A percentile compares a stretch with the other conserved stretches of the same genome.
These are phyloP conservation scores for Quercus parvula DNA, from an alignment of 306 rosid genomes.

Conservation along the genomic window DNA sequence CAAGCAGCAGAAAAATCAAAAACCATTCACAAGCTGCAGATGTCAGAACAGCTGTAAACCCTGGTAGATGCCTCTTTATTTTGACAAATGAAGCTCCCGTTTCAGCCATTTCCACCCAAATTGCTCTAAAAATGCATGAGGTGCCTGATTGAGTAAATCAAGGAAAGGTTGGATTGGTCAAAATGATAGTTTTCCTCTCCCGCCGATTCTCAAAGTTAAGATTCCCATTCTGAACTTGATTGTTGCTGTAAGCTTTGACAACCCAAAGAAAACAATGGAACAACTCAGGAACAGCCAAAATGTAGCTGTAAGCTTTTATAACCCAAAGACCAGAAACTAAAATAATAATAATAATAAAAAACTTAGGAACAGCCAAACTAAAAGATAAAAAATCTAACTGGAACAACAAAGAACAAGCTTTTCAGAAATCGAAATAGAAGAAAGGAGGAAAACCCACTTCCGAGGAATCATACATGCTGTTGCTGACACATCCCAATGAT, in stretches of 20 bases:
- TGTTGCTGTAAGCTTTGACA: neutral
- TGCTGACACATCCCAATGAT: conserved; percentile 3
- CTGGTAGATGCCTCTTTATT: conserved; percentile 37
- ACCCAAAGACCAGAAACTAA: conserved; percentile 16
- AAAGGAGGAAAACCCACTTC: neutral
- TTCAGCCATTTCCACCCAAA: conserved; percentile 46
- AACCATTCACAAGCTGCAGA: conserved; percentile 90
- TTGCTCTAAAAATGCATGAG: conserved; percentile 30
- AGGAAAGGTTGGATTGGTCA: conserved; percentile 7
- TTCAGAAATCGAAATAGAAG: neutral
- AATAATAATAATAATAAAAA: conserved; percentile 6
- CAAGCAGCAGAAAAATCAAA: conserved; percentile 67
- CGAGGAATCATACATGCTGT: neutral
- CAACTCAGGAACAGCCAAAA: conserved; percentile 10
- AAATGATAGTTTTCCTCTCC: conserved; percentile 24
- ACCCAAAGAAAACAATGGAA: neutral
- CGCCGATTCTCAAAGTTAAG: conserved; percentile 28
- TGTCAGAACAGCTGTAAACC: conserved; percentile 41
- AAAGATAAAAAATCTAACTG: conserved; percentile 16
- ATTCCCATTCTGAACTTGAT: conserved; percentile 25
- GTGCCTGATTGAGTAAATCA: conserved; percentile 17
- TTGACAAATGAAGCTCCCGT: conserved; percentile 41
- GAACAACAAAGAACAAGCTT: conserved; percentile 4
- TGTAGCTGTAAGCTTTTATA: conserved; percentile 4
- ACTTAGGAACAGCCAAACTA: neutral